Evolutionary conservation across 768 basidiomycete species (phyloP).

Genomic region (Phanerochaete sordida): DNA sequence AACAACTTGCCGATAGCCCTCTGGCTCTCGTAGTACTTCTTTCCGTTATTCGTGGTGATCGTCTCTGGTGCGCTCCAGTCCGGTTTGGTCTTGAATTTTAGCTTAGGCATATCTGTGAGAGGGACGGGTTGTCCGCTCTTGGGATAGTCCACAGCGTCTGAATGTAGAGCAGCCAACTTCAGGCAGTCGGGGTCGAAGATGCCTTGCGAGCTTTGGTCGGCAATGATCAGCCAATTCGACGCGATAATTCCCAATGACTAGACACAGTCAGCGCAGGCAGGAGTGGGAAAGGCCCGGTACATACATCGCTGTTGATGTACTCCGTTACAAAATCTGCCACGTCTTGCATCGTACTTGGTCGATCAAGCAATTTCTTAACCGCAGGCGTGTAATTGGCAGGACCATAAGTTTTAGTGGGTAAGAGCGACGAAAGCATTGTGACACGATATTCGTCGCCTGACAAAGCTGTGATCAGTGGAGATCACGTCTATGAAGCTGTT

Average conservation of each 20-base stretch:
- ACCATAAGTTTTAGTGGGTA: slow-evolving; percentile 19
- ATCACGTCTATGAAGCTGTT: slow-evolving; percentile 32
- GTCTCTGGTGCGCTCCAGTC: slow-evolving; percentile 71
- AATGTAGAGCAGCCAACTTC: slow-evolving; percentile 53
- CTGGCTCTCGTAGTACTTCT: slow-evolving; percentile 42
- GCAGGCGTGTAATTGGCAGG: slow-evolving; percentile 53
- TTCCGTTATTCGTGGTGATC: slow-evolving; percentile 15
- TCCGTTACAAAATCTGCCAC: slow-evolving; percentile 69
- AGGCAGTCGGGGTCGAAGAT: slow-evolving; percentile 53
- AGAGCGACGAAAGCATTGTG: slow-evolving; percentile 22
- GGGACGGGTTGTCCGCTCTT: slow-evolving; percentile 43
- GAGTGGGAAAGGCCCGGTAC: slow-evolving; percentile 13
- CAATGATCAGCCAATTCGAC: slow-evolving; percentile 60
- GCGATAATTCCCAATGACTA: slow-evolving; percentile 61
- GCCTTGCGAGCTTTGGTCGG: slow-evolving; percentile 46
- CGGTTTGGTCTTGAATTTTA: slow-evolving; percentile 37
- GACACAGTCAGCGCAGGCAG: neutral
- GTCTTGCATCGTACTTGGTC: slow-evolving; percentile 55
- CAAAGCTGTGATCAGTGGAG: neutral
- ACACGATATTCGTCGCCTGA: slow-evolving; percentile 21
- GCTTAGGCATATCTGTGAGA: slow-evolving; percentile 37
- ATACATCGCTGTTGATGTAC: slow-evolving; percentile 62
- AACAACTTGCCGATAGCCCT: slow-evolving; percentile 61
- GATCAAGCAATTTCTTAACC: slow-evolving; percentile 38
- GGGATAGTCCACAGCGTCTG: slow-evolving; percentile 64